Evolutionary conservation across 352 stramenopile genomes (phyloP).

Genomic region (Phytopythium boreale): DNA sequence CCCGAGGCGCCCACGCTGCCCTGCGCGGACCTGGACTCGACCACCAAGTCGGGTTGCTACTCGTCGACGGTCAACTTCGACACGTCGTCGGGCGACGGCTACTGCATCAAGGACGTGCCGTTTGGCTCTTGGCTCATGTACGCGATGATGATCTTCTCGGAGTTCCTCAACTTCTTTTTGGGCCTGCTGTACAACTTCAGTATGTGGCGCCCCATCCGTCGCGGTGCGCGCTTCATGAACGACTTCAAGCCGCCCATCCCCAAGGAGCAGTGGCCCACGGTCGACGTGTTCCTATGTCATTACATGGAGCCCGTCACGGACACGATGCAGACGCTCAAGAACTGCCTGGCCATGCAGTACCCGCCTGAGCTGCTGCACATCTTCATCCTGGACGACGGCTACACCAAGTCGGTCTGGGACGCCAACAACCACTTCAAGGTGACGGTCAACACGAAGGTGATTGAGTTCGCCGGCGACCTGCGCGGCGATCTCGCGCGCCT

Average conservation of each 20-base stretch:
- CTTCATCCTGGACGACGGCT: constrained; percentile 88
- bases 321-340: constrained; percentile 83
- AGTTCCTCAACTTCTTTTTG: constrained; percentile 87
- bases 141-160: constrained; percentile 81
- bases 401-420: constrained; percentile 88
- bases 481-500: constrained; percentile 75
- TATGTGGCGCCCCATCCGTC: constrained; percentile 89
- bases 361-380: constrained; percentile 84
- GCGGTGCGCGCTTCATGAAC: constrained; percentile 84
- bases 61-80: constrained; percentile 78
- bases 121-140: constrained; percentile 79
- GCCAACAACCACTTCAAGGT: constrained; percentile 91
- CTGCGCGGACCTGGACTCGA: constrained; percentile 52
- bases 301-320: constrained; percentile 89
- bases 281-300: constrained; percentile 89
- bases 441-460: constrained; percentile 88
- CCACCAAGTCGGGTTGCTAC: constrained; percentile 48
- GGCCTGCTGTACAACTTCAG: constrained; percentile 89
- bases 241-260: constrained; percentile 89
- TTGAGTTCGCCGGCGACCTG: constrained; percentile 82
- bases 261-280: constrained; percentile 86
- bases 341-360: constrained; percentile 86
- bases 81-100: constrained; percentile 47
- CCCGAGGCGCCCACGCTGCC: constrained; percentile 67
- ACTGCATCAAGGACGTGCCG: constrained; percentile 75